Evolutionary conservation across 257 asterid genomes (phyloP).

Genomic region (Linaria vulgaris): DNA sequence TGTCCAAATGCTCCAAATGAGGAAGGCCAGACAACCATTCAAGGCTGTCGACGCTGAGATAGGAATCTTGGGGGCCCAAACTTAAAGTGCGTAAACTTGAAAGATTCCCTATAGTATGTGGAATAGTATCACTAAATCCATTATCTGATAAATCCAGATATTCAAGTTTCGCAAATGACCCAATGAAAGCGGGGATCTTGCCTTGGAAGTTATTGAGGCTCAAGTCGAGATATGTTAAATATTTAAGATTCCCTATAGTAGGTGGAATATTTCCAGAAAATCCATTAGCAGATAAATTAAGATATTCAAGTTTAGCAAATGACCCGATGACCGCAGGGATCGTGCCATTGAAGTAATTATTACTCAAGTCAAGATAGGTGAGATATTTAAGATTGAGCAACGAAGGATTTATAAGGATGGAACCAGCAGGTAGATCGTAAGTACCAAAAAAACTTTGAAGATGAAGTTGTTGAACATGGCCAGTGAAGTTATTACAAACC

Average conservation of each 20-base stretch:
- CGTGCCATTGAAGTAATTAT: conserved; percentile 3
- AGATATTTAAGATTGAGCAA: conserved; percentile 20
- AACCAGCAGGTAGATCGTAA: background rate
- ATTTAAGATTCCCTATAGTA: conserved; percentile 14
- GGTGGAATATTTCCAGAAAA: background rate
- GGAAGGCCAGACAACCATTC: conserved; percentile 17
- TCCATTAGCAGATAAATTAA: conserved; percentile 4
- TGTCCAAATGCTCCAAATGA: conserved; percentile 5
- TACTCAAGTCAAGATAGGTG: conserved; percentile 15
- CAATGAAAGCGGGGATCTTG: conserved; percentile 23
- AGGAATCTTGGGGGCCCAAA: background rate
- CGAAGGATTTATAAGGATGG: conserved; percentile 7
- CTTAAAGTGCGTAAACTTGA: conserved; percentile 14
- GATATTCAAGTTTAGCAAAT: conserved; percentile 4
- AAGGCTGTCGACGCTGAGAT: background rate
- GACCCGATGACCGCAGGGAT: conserved; percentile 25
- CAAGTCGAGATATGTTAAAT: conserved; percentile 11
- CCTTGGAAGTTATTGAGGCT: conserved; percentile 10
- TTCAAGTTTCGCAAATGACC: conserved; percentile 11
- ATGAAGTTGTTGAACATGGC: conserved; percentile 12
- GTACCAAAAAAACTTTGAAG: background rate
- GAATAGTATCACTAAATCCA: background rate
- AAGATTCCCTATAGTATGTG: conserved; percentile 19
- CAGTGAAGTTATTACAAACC: background rate
- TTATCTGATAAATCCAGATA: conserved; percentile 9